A percentile compares a stretch with the other conserved stretches of the same genome.
Conservation (phyloP, 805 yeast genomes). For the Tetrapisispora pingtungensis region DNA sequence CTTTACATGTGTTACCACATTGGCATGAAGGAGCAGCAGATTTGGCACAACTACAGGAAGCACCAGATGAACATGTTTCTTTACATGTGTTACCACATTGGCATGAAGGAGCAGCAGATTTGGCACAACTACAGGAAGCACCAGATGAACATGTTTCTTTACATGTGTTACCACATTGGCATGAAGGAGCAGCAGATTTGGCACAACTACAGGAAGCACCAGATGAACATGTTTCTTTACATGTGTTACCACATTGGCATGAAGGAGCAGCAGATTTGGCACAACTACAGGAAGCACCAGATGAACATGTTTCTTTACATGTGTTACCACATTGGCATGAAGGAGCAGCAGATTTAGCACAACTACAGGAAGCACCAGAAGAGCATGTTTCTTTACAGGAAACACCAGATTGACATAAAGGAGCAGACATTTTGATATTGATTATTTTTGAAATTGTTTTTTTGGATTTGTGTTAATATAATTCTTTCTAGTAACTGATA, state of each 20-base stretch:
- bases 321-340: not conserved
- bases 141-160: not conserved
- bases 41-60: conserved; percentile 1
- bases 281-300: too few species aligned
- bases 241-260: conserved; percentile 1
- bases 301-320: too few species aligned
- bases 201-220: too few species aligned
- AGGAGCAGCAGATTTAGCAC: not conserved
- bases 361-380: too few species aligned
- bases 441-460: not conserved
- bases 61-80: not conserved
- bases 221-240: too few species aligned
- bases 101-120: not conserved
- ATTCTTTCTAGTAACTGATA: too few species aligned
- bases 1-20: conserved; percentile 1
- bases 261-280: too few species aligned
- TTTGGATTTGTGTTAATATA: not conserved
- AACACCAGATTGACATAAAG: not conserved
- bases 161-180: conserved; percentile 1
- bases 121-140: conserved; percentile 1
- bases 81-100: conserved; percentile 1
- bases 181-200: conserved; percentile 1
- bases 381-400: not conserved
- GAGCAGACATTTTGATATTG: conserved; percentile 1
- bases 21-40: not conserved